Evolutionary conservation across 2,329 filamentous ascomycete species (phyloP).

Genomic region (Phaeosphaeriaceae sp.): DNA sequence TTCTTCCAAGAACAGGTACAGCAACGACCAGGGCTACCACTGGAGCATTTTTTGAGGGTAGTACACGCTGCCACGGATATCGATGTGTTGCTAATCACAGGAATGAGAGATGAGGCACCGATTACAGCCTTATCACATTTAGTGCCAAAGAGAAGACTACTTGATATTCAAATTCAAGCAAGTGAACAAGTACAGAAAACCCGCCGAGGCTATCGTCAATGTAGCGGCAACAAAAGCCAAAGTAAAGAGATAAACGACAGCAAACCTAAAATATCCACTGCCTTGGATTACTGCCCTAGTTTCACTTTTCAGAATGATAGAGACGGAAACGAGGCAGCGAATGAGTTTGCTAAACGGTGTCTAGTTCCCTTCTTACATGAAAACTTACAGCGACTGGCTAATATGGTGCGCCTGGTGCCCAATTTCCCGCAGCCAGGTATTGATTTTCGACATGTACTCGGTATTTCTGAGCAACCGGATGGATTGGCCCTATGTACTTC

Average conservation of each 20-base stretch:
- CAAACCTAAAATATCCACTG: not conserved
- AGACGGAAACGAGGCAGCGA: constrained; percentile 48
- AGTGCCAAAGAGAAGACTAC: constrained; percentile 58
- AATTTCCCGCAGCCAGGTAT: constrained; percentile 61
- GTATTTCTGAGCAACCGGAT: constrained; percentile 58
- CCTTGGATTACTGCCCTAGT: constrained; percentile 48
- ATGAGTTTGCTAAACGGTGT: constrained; percentile 50
- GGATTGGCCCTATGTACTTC: constrained; percentile 60
- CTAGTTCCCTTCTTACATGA: constrained; percentile 57
- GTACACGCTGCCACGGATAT: constrained; percentile 49
- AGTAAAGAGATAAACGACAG: constrained; percentile 3
- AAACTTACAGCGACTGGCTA: constrained; percentile 54
- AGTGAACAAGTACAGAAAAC: constrained; percentile 44
- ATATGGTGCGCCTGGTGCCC: constrained; percentile 58
- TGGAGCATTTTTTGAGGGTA: constrained; percentile 49
- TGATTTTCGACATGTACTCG: constrained; percentile 65
- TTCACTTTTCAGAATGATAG: constrained; percentile 61
- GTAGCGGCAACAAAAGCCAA: too few species aligned
- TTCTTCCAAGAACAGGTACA: constrained; percentile 59
- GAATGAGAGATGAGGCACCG: constrained; percentile 67
- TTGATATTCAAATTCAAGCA: constrained; percentile 61
- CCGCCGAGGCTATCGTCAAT: constrained; percentile 43
- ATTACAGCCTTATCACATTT: constrained; percentile 61
- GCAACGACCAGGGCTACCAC: constrained; percentile 54
- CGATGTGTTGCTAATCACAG: constrained; percentile 67